phyloP scores from a whole-genome alignment of 352 stramenopile species.

The Phytophthora capsici region DNA sequence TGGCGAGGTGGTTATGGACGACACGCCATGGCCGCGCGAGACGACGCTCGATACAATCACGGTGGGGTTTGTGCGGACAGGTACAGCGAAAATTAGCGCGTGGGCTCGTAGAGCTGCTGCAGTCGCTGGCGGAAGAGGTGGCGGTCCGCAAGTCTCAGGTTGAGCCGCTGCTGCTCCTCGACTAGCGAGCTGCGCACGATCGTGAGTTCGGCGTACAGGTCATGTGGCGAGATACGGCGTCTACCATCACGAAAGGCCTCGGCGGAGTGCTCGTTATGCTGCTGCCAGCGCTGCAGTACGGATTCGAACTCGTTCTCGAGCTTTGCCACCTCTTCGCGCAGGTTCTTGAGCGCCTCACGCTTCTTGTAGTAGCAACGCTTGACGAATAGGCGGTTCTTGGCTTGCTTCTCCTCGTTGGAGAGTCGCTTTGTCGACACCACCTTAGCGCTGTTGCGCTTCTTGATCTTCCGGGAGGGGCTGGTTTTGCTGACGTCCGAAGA shows the following conservation, averaged over 20 bases:
- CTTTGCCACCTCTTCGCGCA: slow-evolving; percentile 48
- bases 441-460: slow-evolving; percentile 38
- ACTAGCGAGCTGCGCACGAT: slow-evolving; percentile 43
- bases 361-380: slow-evolving; percentile 88
- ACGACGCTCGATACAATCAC: slow-evolving; percentile 33
- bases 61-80: slow-evolving; percentile 14
- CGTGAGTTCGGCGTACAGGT: slow-evolving; percentile 53
- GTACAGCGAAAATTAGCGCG: slow-evolving; percentile 24
- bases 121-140: slow-evolving; percentile 51
- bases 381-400: slow-evolving; percentile 76
- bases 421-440: slow-evolving; percentile 38
- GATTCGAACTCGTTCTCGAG: slow-evolving; percentile 43
- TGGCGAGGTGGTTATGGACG: slow-evolving; percentile 1
- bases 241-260: slow-evolving; percentile 38
- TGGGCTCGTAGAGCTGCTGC: slow-evolving; percentile 54
- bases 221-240: slow-evolving; percentile 39
- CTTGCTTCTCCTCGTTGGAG: slow-evolving; percentile 61
- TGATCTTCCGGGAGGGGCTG: slow-evolving; percentile 30
- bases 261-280: slow-evolving; percentile 34
- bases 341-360: slow-evolving; percentile 49
- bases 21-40: slow-evolving; percentile 13
- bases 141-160: slow-evolving; percentile 46
- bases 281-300: slow-evolving; percentile 44
- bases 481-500: slow-evolving; percentile 31
- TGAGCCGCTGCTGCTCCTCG: slow-evolving; percentile 52